Conservation (phyloP, 2,329 filamentous ascomycete genomes). For the Nothophoma quercina region DNA sequence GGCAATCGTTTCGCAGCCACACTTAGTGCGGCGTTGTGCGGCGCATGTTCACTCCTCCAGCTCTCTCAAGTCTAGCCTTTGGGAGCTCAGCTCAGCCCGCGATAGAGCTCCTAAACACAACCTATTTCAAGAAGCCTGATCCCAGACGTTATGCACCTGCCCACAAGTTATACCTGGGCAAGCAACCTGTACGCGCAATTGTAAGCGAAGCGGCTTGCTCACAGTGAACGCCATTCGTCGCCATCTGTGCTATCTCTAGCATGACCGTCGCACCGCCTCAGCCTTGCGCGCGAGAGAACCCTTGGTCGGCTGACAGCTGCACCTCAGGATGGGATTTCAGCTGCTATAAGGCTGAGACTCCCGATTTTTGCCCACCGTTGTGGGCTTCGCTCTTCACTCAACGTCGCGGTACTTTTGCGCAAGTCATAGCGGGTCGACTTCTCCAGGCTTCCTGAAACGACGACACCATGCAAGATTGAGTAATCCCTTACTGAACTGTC, state of each 20-base stretch:
- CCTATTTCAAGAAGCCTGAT: conserved; percentile 9
- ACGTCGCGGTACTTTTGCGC: no score
- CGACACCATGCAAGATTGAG: conserved; percentile 6
- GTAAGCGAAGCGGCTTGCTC: conserved; percentile 20
- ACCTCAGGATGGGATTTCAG: conserved; percentile 28
- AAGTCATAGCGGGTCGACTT: conserved; percentile 2
- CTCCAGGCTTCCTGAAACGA: neutral
- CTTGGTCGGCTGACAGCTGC: conserved; percentile 24
- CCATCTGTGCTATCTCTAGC: conserved; percentile 3
- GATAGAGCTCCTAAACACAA: neutral
- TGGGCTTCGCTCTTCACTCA: neutral
- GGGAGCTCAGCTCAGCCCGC: conserved; percentile 13
- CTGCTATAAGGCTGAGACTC: conserved; percentile 15
- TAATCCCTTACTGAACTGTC: neutral
- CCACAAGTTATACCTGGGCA: neutral
- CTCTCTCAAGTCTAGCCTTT: conserved; percentile 6
- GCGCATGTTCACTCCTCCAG: conserved; percentile 1
- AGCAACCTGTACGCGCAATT: neutral
- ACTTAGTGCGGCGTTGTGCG: conserved; percentile 6
- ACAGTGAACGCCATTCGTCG: conserved; percentile 10
- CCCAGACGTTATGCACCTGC: neutral
- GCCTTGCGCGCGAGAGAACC: conserved; percentile 15
- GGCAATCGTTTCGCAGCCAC: conserved; percentile 5
- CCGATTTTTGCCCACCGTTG: conserved; percentile 12
- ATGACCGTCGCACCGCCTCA: conserved; percentile 20